These are phyloP conservation scores for Cladosporium cucumerinum DNA, from an alignment of 2,329 filamentous ascomycete species.

Conservation along the genomic window DNA sequence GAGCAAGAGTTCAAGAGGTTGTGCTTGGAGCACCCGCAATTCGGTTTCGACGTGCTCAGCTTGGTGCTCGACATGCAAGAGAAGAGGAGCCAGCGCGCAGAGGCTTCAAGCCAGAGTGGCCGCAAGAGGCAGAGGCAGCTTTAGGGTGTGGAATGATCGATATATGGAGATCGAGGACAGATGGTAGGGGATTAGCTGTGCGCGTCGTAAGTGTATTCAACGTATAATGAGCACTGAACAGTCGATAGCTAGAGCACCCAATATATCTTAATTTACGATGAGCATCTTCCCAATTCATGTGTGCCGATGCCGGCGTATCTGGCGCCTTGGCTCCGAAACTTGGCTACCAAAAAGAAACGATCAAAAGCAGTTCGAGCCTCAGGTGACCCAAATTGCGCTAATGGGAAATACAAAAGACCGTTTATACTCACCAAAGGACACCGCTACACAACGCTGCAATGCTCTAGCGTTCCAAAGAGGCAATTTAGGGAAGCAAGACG, in stretches of 20 bases:
- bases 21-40: slow-evolving; percentile 86
- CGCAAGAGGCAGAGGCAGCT: slow-evolving; percentile 37
- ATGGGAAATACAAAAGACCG: too few species aligned
- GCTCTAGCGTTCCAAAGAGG: not conserved
- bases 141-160: not conserved
- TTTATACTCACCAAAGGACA: too few species aligned
- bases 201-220: not conserved
- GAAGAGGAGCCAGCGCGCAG: slow-evolving; percentile 40
- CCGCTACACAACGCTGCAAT: not conserved
- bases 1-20: slow-evolving; percentile 79
- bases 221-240: not conserved
- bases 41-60: slow-evolving; percentile 86
- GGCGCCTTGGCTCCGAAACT: too few species aligned
- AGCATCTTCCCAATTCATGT: not conserved
- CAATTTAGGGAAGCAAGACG: not conserved
- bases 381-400: too few species aligned
- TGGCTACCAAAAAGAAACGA: not conserved
- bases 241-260: not conserved
- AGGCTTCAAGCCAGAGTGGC: slow-evolving; percentile 37
- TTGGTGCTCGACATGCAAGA: slow-evolving; percentile 53
- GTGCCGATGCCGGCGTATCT: not conserved
- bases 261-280: not conserved
- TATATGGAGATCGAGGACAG: not conserved
- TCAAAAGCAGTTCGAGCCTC: too few species aligned
- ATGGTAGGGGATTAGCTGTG: not conserved